Percentiles rank a stretch among this genome's conserved stretches.
phyloP scores from a whole-genome alignment of 1,139 yeast species.

The Arxiozyma bovina region DNA sequence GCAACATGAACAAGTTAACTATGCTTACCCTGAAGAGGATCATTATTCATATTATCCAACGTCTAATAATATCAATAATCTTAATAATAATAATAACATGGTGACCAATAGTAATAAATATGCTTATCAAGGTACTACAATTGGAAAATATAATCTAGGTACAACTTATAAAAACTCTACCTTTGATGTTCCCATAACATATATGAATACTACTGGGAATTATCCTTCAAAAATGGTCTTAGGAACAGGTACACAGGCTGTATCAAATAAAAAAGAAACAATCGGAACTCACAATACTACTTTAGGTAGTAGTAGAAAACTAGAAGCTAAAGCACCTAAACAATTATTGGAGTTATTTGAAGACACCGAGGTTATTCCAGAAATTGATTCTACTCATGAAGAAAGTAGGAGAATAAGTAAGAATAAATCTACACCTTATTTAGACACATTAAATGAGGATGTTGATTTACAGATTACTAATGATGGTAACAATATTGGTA shows the following conservation, averaged over 20 bases:
- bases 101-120: slow-evolving; percentile 3
- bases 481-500: not conserved
- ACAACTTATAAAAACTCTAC: slow-evolving; percentile 22
- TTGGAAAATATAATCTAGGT: slow-evolving; percentile 27
- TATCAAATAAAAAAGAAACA: slow-evolving; percentile 14
- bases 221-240: slow-evolving; percentile 17
- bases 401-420: slow-evolving; percentile 19
- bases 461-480: not conserved
- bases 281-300: slow-evolving; percentile 19
- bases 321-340: slow-evolving; percentile 53
- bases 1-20: slow-evolving; percentile 32
- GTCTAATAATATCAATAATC: slow-evolving; percentile 24
- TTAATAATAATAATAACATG: not conserved
- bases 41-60: slow-evolving; percentile 22
- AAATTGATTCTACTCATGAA: slow-evolving; percentile 14
- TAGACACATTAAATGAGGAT: slow-evolving; percentile 6
- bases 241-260: slow-evolving; percentile 23
- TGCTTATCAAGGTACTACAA: slow-evolving; percentile 28
- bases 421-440: slow-evolving; percentile 13
- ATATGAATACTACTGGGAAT: slow-evolving; percentile 21
- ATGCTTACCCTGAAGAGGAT: slow-evolving; percentile 35
- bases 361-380: slow-evolving; percentile 29
- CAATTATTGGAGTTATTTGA: slow-evolving; percentile 68
- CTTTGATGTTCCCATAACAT: slow-evolving; percentile 20
- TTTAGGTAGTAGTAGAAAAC: slow-evolving; percentile 12